These are phyloP conservation scores for Lactarius pseudohatsudake DNA, from an alignment of 768 basidiomycete genomes.

Conservation along the genomic window DNA sequence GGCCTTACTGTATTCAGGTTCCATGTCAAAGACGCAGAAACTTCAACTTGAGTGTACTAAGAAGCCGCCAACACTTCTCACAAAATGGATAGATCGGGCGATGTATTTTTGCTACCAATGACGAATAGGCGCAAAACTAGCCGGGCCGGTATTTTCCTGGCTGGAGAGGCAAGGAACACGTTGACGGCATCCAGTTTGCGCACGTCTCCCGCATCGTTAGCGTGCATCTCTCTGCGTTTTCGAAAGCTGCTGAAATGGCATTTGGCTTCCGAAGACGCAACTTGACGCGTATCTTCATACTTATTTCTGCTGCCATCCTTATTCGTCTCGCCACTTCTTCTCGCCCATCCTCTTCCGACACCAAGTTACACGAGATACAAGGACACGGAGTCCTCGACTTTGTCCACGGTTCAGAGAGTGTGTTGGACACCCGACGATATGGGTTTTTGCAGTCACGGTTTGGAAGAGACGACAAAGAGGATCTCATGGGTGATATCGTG, in stretches of 20 bases:
- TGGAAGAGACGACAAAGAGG: constrained; percentile 81
- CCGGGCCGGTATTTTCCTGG: background rate
- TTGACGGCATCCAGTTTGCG: background rate
- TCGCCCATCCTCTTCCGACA: constrained; percentile 29
- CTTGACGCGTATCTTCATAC: constrained; percentile 45
- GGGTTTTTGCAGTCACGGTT: constrained; percentile 85
- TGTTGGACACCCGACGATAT: constrained; percentile 85
- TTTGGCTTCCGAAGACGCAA: constrained; percentile 47
- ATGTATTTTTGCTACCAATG: too few relatives aligned
- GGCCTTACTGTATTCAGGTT: too few relatives aligned
- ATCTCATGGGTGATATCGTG: constrained; percentile 76
- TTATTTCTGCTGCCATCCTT: constrained; percentile 39
- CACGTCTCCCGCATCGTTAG: background rate
- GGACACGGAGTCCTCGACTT: constrained; percentile 65
- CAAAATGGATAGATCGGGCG: too few relatives aligned
- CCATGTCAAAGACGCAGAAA: too few relatives aligned
- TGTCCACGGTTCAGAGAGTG: constrained; percentile 65
- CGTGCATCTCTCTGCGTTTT: background rate
- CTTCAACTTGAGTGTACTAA: too few relatives aligned
- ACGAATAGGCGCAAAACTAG: background rate
- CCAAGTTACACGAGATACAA: constrained; percentile 45
- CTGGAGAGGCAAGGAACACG: background rate
- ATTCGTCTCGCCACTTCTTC: constrained; percentile 42
- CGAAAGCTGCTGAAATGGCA: constrained; percentile 9
- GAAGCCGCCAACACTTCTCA: too few relatives aligned